Evolutionary conservation across 306 rosid genomes (phyloP), one percentile per base, ranked within the genome.

Genomic region (Malus orientalis): DNA sequence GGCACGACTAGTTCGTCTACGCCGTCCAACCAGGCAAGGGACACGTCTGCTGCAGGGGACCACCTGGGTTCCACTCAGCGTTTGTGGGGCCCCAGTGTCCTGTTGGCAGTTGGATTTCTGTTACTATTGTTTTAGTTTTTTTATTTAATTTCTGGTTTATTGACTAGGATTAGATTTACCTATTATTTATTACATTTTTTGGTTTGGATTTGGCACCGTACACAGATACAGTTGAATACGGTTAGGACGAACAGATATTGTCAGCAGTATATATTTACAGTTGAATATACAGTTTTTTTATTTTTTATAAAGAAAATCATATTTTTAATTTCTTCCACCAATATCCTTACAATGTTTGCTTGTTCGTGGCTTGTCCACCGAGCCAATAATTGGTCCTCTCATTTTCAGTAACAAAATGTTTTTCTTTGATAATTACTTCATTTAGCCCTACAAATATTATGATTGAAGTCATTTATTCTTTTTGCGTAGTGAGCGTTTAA

Each of bases 41-140:
- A 90, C 1, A 73, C 90, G 27, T 87, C 92, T 25, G 49, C 33
- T 27, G 93, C 84, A 11, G 82, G 74, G 36, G 22, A 69, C 58
- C 70, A 4, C 51, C 23, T 16, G 5, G 23, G 2, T 33, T 82
- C 58, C 53, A 57, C 27, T 1, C 72, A 79, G 10, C 69, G 71
- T 61, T 30, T 64, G 23, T 74, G 85, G 86, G 86, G 49, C 14
- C 40, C 69, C 0, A 30, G 75, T 2, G 16, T 66, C 12, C 2
- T 81, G 1, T 30, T 85, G 25, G 64, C 78, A 65, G 15, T 85
- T 19, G 91, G 90, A 27, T 23, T 76, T 27, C 76, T 65, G 15
- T 63, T 80, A 1, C 25, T 73, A 9, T 25, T 8, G 49, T 44
- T 73, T 74, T 84, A 55, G 38, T 67, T 67, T 32, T 67, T 71